Evolutionary conservation across 2,329 filamentous ascomycete genomes (phyloP), one percentile per base, ranked within the genome.

Genomic region (Ceratocystiopsis brevicomis): DNA sequence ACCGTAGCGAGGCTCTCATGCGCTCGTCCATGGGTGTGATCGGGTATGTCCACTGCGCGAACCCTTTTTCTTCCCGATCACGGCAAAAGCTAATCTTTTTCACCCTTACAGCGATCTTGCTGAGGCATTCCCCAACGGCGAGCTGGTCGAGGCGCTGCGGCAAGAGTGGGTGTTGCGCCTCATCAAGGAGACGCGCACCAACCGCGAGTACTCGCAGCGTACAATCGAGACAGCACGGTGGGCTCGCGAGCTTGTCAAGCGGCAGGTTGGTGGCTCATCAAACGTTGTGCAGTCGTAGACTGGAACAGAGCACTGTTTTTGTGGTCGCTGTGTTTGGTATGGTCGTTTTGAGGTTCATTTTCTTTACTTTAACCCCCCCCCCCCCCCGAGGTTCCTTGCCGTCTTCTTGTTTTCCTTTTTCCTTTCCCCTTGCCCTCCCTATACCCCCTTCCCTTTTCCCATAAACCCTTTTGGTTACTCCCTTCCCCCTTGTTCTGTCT

Each of bases 241-340:
- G 90, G 87, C 90, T 49, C 81, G 88, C 48, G 90, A 96, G 64
- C 86, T 95, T 60, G 87, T 96, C 60, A 96, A 95, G 72, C 81
- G 85, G 54, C 90, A 98, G 63, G 63, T 78, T 42, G 70, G 71
- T 46, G 72, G 72, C 50, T 55, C 59, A 41, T 58, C 56, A 53
- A 64, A 59, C 43, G 64, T 70, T 53, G 73, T 75, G 44, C 63
- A 69, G 52, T 62, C 62, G 49, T 70, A 61, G 64, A 37, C 39
- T 39, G 47, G 43, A 39, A 15, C 3, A 14, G 32, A n/a, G 39
- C 25, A 10, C 25, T 9, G 6, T 30, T 30, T 11, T 11, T 9
- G 6, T 10, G 25, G 25, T 11, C 8, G 25, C 10, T 30, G 25
- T 30, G 25, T 30, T 30, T 30, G 25, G 25, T 30, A 9, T 30